These are phyloP conservation scores for Penicillium argentinense DNA, from an alignment of 495 filamentous ascomycete species.

Conservation along the genomic window DNA sequence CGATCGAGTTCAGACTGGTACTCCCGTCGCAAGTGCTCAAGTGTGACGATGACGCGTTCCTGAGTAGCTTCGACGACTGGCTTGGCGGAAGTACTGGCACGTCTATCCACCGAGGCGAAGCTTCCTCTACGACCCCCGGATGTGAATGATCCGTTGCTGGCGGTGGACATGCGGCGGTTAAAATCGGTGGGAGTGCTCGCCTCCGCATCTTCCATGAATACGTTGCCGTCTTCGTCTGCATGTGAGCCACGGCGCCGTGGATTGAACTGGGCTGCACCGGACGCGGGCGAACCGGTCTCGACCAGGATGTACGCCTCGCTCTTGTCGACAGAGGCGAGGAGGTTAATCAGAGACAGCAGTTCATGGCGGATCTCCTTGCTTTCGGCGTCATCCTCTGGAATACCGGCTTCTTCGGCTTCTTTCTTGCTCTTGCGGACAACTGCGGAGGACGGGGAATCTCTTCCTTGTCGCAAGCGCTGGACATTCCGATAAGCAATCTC, in stretches of 20 bases:
- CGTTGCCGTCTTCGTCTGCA: conserved; percentile 42
- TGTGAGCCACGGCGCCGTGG: conserved; percentile 27
- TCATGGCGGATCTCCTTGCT: conserved; percentile 57
- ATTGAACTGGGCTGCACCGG: conserved; percentile 6
- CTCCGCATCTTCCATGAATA: conserved; percentile 42
- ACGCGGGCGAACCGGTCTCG: conserved; percentile 36
- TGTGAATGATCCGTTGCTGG: conserved; percentile 15
- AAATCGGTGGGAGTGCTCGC: conserved; percentile 14
- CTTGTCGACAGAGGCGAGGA: conserved; percentile 76
- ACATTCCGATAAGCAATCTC: conserved; percentile 67
- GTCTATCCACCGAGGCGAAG: conserved; percentile 29
- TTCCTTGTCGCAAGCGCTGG: conserved; percentile 55
- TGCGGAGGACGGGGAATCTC: conserved; percentile 47
- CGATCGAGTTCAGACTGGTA: conserved; percentile 88
- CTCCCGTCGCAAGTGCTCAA: conserved; percentile 78
- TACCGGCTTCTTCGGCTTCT: conserved; percentile 50
- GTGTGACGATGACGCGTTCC: conserved; percentile 62
- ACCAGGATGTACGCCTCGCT: conserved; percentile 73
- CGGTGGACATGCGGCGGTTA: conserved; percentile 11
- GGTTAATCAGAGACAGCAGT: conserved; percentile 85
- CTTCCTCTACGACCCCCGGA: conserved; percentile 22
- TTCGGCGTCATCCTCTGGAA: conserved; percentile 53
- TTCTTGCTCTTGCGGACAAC: conserved; percentile 32
- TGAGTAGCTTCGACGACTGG: conserved; percentile 19
- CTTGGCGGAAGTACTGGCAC: conserved; percentile 17